Base-by-base conservation (phyloP, 768 basidiomycete genomes). In the Russula ochroleuca region DNA sequence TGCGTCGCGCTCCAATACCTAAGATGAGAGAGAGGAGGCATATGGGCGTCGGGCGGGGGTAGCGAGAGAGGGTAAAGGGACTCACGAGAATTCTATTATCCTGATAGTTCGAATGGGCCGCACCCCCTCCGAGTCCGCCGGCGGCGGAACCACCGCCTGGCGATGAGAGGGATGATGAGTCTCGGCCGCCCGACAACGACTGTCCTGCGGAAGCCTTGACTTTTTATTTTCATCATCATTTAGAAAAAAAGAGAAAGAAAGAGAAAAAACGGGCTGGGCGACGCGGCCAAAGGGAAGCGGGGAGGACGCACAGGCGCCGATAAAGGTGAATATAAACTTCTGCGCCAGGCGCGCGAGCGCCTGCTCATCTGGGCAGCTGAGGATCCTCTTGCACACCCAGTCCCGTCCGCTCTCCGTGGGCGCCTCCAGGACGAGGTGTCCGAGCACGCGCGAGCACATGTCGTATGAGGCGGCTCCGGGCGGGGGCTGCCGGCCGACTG, bases 401-500 rank as follows among this genome's bases (percentile, higher is more conserved):
- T 65, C 59, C 14, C 64, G 58, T 40, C 64, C 64, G 19, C 40
- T 21, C 19, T 56, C 64, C 6, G 64, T 56, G 19, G 64, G 64
- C n/a, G 64, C 59, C 49, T 65, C 64, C 40, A 65, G 43, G 54
- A 65, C 19, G 54, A 65, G 59, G 54, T 65, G 54, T 2, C 64
- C 64, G 48, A 65, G 64, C 13, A 65, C 48, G 9, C 64, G 53
- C 19, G 64, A 65, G n/a, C 64, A 65, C 64, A 65, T 65, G 59
- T 65, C 64, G 41, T 65, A 65, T 2, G 63, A 35, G 13, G 63
- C 54, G 0, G 59, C 37, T 14, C 64, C 64, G 23, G 64, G 54
- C 4, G 49, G 53, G 5, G 52, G 59, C 15, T 65, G 64, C 41
- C 59, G 59, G 11, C 64, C 64, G 48, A 65, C 64, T 1, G 64